phyloP scores from a whole-genome alignment of 2,329 filamentous ascomycete species.

The Eutypella sp. region DNA sequence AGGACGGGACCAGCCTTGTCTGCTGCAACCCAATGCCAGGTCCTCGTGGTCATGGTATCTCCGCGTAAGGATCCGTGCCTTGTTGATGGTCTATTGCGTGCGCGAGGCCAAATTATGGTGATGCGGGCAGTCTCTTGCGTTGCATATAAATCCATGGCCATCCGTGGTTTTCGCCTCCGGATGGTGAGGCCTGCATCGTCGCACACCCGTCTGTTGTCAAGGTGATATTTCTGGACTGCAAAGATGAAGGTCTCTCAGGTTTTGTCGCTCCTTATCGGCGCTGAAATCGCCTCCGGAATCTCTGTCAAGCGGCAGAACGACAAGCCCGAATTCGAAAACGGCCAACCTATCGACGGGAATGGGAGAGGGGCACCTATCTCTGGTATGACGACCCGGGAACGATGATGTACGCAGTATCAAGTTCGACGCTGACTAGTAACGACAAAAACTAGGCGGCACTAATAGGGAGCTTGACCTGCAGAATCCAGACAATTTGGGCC shows the following conservation, averaged over 20 bases:
- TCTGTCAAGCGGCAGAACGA: constrained; percentile 19
- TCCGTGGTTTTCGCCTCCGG: neutral
- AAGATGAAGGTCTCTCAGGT: constrained; percentile 17
- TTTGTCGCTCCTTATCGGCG: constrained; percentile 14
- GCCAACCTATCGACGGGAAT: constrained; percentile 51
- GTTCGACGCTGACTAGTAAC: neutral
- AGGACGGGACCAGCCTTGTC: neutral
- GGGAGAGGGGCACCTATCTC: constrained; percentile 55
- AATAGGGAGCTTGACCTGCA: constrained; percentile 56
- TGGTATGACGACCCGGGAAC: no score
- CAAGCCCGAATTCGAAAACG: constrained; percentile 38
- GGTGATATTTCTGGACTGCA: neutral
- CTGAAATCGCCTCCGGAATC: constrained; percentile 11
- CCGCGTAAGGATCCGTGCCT: no score
- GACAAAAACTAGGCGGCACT: constrained; percentile 50
- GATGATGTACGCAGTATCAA: no score
- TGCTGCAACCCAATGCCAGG: neutral
- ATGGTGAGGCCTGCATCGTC: neutral
- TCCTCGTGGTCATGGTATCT: neutral
- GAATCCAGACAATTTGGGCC: constrained; percentile 60
- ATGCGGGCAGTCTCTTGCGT: neutral
- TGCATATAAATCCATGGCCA: neutral
- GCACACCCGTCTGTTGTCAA: neutral
- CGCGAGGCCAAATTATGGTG: neutral
- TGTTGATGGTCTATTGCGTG: neutral